Conservation (phyloP, 768 basidiomycete genomes). For the Sarcodon sp. region DNA sequence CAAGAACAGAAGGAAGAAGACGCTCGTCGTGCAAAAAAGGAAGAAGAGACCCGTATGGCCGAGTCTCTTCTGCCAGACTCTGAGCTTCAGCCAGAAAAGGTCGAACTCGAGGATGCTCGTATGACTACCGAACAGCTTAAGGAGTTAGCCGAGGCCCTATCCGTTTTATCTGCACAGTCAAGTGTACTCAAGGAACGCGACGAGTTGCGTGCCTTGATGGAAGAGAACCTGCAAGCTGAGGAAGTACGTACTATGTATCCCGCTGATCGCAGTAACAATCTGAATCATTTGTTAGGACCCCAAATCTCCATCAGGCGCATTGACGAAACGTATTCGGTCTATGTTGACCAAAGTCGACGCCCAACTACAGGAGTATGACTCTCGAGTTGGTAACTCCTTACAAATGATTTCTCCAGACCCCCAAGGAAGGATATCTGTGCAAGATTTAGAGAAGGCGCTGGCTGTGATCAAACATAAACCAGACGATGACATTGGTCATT, state of each 20-base stretch:
- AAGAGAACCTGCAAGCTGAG: constrained; percentile 83
- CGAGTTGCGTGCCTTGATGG: constrained; percentile 84
- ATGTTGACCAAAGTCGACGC: constrained; percentile 95
- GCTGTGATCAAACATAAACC: constrained; percentile 91
- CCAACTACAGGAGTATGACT: constrained; percentile 88
- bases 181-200: constrained; percentile 93
- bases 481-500: constrained; percentile 77
- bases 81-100: constrained; percentile 57
- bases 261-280: constrained; percentile 2
- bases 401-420: constrained; percentile 80
- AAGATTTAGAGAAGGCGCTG: constrained; percentile 83
- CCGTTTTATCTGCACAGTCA: constrained; percentile 85
- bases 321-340: constrained; percentile 88
- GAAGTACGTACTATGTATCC: constrained; percentile 36
- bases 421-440: constrained; percentile 80
- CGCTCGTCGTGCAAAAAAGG: constrained; percentile 76
- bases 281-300: constrained; percentile 39
- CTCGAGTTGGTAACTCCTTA: constrained; percentile 69
- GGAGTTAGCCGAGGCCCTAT: constrained; percentile 85
- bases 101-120: constrained; percentile 60
- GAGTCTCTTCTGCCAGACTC: constrained; percentile 79
- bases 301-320: constrained; percentile 69
- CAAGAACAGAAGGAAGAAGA: constrained; percentile 94
- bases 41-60: constrained; percentile 64
- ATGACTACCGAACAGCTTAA: constrained; percentile 96